Evolutionary conservation across 1,284 basidiomycete genomes (phyloP), one percentile per base, ranked within the genome.

Genomic region (Sanghuangporus sanghuang): DNA sequence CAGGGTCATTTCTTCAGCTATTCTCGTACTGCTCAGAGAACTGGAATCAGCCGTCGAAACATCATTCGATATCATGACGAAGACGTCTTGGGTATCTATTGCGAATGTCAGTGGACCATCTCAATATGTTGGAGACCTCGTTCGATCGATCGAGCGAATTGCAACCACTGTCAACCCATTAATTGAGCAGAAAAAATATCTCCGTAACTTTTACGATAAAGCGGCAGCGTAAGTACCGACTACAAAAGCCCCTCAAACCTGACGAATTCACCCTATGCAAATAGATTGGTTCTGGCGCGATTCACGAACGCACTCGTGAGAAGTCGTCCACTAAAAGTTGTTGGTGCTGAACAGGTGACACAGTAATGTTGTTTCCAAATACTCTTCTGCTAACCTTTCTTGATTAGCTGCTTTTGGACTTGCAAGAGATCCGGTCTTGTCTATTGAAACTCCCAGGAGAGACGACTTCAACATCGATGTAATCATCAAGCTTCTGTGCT

Each of bases 131-230:
- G 79, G 81, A 8, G 93, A 95, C 57, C 77, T 98, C 9, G 83
- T 88, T 7, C 81, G 79, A 59, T 80, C 83, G 0, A 77, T 86
- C 12, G 86, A 89, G 64, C 81, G 85, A 68, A 82, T 92, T 8
- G 77, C 85, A 3, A 88, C 87, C 40, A 75, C 79, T 11, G 80
- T 93, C 62, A 87, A 86, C 65, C 85, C 88, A 0, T 78, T 89
- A 11, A 80, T 97, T 5, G 94, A 98, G 73, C 92, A 93, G 71
- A 96, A 96, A 80, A 96, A 93, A 73, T 98, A 95, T 75, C 73
- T 93, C 39, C 81, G 93, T 63, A 98, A 95, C 74, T 88, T 95
- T 73, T 86, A 95, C 59, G 96, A 98, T 73, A 97, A 96, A 74
- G 88, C 90, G 6, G 89, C 90, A 59, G 92, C 89, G 95, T 95